Conservation (phyloP, 768 basidiomycete genomes). For the Russula ochroleuca region DNA sequence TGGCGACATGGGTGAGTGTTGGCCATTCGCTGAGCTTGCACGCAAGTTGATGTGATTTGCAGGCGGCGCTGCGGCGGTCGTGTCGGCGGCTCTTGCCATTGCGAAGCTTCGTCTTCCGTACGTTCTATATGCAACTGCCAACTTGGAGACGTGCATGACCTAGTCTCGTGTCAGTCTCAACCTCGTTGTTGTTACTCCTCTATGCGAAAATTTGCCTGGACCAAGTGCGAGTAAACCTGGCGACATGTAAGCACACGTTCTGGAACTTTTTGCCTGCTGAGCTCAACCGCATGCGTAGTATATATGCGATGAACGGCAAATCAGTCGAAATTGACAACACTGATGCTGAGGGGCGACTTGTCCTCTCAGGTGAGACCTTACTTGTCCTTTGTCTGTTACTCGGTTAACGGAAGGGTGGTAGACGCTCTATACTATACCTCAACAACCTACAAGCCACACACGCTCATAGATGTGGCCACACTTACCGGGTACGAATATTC, state of each 20-base stretch:
- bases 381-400: background rate
- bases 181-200: conserved; percentile 63
- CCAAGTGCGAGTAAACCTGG: conserved; percentile 67
- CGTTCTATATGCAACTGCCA: conserved; percentile 30
- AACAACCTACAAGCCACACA: conserved; percentile 72
- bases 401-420: conserved; percentile 28
- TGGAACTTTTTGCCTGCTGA: too few species aligned
- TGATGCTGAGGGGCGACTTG: conserved; percentile 75
- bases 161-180: conserved; percentile 51
- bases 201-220: conserved; percentile 86
- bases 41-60: background rate
- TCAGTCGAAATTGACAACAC: conserved; percentile 85
- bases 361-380: conserved; percentile 57
- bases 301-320: conserved; percentile 88
- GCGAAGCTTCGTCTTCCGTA: conserved; percentile 80
- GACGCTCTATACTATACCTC: conserved; percentile 85
- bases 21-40: background rate
- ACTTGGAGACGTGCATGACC: background rate
- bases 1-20: conserved; percentile 70
- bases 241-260: conserved; percentile 55
- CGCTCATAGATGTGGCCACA: conserved; percentile 83
- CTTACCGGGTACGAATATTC: conserved; percentile 59
- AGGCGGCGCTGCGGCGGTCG: conserved; percentile 79
- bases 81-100: conserved; percentile 68
- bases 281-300: conserved; percentile 36